Percentiles rank a stretch among this genome's conserved stretches.
phyloP scores from a whole-genome alignment of 495 filamentous ascomycete genomes.

The Aeminium ludgeri region DNA sequence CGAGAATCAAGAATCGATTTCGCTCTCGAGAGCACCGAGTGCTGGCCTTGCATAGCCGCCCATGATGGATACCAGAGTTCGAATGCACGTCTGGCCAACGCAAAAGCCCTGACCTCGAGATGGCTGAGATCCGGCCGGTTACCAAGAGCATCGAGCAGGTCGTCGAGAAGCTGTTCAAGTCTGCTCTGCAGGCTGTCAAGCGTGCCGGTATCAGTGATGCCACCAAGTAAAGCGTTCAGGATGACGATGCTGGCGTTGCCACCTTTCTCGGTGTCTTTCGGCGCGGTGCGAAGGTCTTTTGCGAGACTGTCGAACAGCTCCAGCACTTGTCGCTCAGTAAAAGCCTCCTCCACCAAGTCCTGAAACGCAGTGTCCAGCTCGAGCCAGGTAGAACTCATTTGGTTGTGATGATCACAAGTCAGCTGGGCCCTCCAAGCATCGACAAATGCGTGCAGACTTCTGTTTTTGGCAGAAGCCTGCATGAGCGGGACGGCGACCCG shows the following conservation, averaged over 20 bases:
- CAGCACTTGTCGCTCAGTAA: conserved; percentile 2
- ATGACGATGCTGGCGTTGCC: not conserved
- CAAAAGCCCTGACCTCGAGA: too few species aligned
- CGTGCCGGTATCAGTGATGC: not conserved
- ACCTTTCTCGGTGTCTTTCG: not conserved
- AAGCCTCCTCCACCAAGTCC: conserved; percentile 1
- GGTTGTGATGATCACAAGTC: conserved; percentile 2
- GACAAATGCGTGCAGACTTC: conserved; percentile 51
- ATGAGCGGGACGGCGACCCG: conserved; percentile 37
- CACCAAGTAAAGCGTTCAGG: not conserved
- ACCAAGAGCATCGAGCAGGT: not conserved
- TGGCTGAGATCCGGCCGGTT: too few species aligned
- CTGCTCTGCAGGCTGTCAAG: not conserved
- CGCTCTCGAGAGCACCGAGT: too few species aligned
- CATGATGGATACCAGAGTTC: conserved; percentile 5
- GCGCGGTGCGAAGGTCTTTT: not conserved
- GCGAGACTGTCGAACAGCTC: conserved; percentile 1
- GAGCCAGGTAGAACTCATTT: not conserved
- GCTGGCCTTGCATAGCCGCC: not conserved
- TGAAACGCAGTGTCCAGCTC: not conserved
- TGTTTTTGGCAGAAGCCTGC: conserved; percentile 42
- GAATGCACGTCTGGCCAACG: not conserved
- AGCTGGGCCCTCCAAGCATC: conserved; percentile 49
- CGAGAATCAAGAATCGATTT: too few species aligned
- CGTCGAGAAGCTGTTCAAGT: conserved; percentile 1